Conservation (phyloP, 805 yeast species). For the Starmera quercuum region DNA sequence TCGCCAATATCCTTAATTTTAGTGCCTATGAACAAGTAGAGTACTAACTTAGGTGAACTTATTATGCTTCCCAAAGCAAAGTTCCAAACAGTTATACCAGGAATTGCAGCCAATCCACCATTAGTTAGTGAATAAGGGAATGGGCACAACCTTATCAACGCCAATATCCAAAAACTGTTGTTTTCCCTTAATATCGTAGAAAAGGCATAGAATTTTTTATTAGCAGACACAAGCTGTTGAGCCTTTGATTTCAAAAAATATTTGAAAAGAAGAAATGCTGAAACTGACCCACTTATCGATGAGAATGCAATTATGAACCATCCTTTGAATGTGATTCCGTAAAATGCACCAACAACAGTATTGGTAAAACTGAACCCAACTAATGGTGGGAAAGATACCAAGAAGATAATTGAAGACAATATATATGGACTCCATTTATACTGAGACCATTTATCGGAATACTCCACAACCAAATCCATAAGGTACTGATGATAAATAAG, state of each 20-base stretch:
- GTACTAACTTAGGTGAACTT: slow-evolving; percentile 76
- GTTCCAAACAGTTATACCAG: slow-evolving; percentile 54
- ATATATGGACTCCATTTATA: slow-evolving; percentile 30
- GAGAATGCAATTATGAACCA: slow-evolving; percentile 71
- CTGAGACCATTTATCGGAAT: slow-evolving; percentile 17
- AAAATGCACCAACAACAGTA: slow-evolving; percentile 69
- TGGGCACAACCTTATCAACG: slow-evolving; percentile 79
- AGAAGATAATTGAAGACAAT: slow-evolving; percentile 44
- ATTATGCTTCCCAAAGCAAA: slow-evolving; percentile 66
- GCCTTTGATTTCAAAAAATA: slow-evolving; percentile 53
- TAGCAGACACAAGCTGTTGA: slow-evolving; percentile 45
- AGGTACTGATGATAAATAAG: slow-evolving; percentile 12
- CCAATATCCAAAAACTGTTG: slow-evolving; percentile 57
- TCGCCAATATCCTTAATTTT: slow-evolving; percentile 66
- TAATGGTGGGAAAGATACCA: slow-evolving; percentile 85
- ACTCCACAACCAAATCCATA: slow-evolving; percentile 12
- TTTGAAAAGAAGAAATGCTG: slow-evolving; percentile 65
- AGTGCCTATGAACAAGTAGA: slow-evolving; percentile 72
- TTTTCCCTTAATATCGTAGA: slow-evolving; percentile 66
- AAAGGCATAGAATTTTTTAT: slow-evolving; percentile 65
- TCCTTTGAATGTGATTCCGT: slow-evolving; percentile 66
- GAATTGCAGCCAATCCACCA: slow-evolving; percentile 87
- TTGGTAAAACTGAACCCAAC: slow-evolving; percentile 72
- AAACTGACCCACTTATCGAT: slow-evolving; percentile 64
- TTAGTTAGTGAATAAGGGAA: slow-evolving; percentile 88